A percentile compares a stretch with the other conserved stretches of the same genome.
Evolutionary conservation across 148 eudicot genomes (phyloP).

Genomic region (Pharnaceum exiguum): DNA sequence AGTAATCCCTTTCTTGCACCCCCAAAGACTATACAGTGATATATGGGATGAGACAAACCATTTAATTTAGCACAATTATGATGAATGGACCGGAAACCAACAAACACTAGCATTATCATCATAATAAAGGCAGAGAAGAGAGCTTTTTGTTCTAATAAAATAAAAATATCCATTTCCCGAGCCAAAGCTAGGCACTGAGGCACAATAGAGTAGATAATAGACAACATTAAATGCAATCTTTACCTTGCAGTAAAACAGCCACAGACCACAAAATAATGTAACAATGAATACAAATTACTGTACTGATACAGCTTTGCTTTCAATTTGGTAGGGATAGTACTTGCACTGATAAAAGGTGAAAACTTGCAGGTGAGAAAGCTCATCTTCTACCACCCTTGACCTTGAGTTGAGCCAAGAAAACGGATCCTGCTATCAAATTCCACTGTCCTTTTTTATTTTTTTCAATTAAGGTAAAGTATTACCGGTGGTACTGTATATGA

Average conservation of each 20-base stretch:
- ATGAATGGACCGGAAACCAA: neutral
- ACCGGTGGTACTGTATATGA: neutral
- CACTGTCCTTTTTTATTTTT: neutral
- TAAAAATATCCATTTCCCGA: too few species aligned
- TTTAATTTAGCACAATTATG: neutral
- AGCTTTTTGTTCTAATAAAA: too few species aligned
- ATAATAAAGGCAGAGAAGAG: neutral
- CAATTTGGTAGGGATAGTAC: too few species aligned
- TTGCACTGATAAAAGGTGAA: neutral
- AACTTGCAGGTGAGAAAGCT: slow-evolving; percentile 7
- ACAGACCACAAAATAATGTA: neutral
- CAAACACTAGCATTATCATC: neutral
- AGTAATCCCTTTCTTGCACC: neutral
- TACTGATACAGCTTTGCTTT: too few species aligned
- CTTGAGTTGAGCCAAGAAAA: slow-evolving; percentile 14
- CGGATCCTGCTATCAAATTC: slow-evolving; percentile 19
- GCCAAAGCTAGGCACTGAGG: too few species aligned
- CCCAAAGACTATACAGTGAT: neutral
- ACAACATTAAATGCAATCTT: neutral
- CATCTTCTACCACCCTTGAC: too few species aligned
- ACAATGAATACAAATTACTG: neutral
- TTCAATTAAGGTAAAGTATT: neutral
- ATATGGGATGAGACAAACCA: too few species aligned
- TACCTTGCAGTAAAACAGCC: neutral
- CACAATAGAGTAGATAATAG: too few species aligned